Conservation (phyloP, 2,329 filamentous ascomycete species). For the Colletotrichum lupini region DNA sequence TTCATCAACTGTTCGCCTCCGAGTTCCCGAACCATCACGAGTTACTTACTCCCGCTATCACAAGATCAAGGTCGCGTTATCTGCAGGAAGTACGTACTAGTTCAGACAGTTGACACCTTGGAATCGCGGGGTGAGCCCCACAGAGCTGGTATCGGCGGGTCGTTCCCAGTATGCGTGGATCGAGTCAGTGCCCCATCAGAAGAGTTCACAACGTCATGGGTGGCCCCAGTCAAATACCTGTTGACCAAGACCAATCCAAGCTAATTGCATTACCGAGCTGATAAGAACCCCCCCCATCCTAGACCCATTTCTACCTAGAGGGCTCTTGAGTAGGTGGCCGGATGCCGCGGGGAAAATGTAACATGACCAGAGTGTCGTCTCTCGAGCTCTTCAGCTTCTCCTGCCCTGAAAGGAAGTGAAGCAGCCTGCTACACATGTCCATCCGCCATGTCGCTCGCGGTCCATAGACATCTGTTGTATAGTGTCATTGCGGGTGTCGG, state of each 20-base stretch:
- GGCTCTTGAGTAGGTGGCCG: not conserved
- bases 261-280: not conserved
- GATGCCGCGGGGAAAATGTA: not conserved
- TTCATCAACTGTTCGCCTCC: not conserved
- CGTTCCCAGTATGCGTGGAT: not conserved
- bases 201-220: not conserved
- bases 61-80: constrained; percentile 2
- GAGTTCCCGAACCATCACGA: not conserved
- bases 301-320: not conserved
- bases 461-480: no score
- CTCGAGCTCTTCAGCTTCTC: not conserved
- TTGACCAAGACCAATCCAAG: not conserved
- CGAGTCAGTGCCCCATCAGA: not conserved
- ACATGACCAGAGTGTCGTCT: not conserved
- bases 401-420: not conserved
- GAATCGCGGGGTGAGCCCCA: not conserved
- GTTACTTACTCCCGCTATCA: not conserved
- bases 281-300: not conserved
- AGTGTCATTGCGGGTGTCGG: no score
- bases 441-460: no score
- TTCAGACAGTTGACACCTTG: not conserved
- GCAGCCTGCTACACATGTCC: no score
- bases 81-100: constrained; percentile 4
- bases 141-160: not conserved
- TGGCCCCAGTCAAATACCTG: not conserved